Conservation (phyloP, 2,329 filamentous ascomycete species). For the Exophiala phaeomuriformis region DNA sequence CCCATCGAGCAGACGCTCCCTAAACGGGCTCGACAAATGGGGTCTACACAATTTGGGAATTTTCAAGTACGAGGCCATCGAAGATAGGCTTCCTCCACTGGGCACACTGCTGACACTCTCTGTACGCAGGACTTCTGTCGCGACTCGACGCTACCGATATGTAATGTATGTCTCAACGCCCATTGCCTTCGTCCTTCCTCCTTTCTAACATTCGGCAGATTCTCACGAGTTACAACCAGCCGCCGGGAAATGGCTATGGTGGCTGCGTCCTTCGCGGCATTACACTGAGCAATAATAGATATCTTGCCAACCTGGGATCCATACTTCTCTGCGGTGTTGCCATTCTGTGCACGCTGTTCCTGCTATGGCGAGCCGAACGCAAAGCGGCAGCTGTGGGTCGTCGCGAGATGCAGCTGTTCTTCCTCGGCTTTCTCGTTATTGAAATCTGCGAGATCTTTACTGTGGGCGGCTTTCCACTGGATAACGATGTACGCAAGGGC, state of each 20-base stretch:
- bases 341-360: constrained; percentile 58
- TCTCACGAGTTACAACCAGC: constrained; percentile 54
- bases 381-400: constrained; percentile 92
- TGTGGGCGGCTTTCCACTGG: constrained; percentile 77
- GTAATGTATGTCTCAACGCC: constrained; percentile 59
- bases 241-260: constrained; percentile 45
- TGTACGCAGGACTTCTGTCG: constrained; percentile 64
- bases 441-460: constrained; percentile 96
- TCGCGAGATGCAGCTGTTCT: constrained; percentile 94
- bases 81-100: not conserved
- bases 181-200: not conserved
- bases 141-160: constrained; percentile 74
- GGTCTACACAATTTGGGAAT: constrained; percentile 51
- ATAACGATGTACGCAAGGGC: constrained; percentile 60
- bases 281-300: constrained; percentile 53
- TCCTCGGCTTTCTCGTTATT: constrained; percentile 76
- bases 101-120: constrained; percentile 21
- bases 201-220: constrained; percentile 46
- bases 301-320: constrained; percentile 84
- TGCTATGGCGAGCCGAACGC: constrained; percentile 73
- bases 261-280: constrained; percentile 75
- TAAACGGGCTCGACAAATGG: constrained; percentile 34
- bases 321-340: constrained; percentile 75
- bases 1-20: not conserved
- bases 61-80: constrained; percentile 44